Evolutionary conservation across 1,139 yeast species (phyloP).

Genomic region (Komagataea norvegica): DNA sequence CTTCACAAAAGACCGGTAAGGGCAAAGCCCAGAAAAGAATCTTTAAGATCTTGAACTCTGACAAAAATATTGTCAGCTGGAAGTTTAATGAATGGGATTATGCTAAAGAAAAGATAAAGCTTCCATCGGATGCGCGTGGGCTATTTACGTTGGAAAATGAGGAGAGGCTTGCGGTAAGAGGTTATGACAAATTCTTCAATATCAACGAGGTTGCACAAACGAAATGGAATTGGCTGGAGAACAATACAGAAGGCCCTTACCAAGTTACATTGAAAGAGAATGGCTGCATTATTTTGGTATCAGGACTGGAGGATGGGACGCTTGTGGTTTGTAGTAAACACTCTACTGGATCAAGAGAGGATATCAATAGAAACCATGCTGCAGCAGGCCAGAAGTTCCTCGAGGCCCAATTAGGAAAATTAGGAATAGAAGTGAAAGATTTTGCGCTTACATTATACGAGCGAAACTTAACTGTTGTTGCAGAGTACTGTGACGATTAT

Average conservation of each 20-base stretch:
- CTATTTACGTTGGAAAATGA: conserved; percentile 51
- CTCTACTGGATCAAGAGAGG: conserved; percentile 68
- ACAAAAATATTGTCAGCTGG: conserved; percentile 49
- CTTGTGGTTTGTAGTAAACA: conserved; percentile 84
- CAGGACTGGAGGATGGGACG: conserved; percentile 72
- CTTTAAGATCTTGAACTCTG: conserved; percentile 31
- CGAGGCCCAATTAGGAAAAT: conserved; percentile 42
- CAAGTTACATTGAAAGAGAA: conserved; percentile 81
- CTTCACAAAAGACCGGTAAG: conserved; percentile 26
- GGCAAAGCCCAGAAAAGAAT: conserved; percentile 36
- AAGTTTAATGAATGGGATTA: conserved; percentile 89
- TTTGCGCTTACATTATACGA: conserved; percentile 53
- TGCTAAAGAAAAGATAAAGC: conserved; percentile 43
- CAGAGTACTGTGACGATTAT: conserved; percentile 86
- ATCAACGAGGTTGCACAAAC: conserved; percentile 60
- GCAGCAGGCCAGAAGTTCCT: conserved; percentile 63
- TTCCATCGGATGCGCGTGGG: conserved; percentile 83
- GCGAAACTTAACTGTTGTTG: conserved; percentile 73
- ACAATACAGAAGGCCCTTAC: conserved; percentile 68
- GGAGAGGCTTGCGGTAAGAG: conserved; percentile 61
- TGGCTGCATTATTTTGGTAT: conserved; percentile 84
- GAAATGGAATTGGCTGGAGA: conserved; percentile 41
- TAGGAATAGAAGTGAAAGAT: conserved; percentile 38
- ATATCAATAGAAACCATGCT: conserved; percentile 63
- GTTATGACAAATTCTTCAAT: conserved; percentile 93